These are phyloP conservation scores for Coffea eugenioides DNA, from an alignment of 257 asterid species.

Conservation along the genomic window DNA sequence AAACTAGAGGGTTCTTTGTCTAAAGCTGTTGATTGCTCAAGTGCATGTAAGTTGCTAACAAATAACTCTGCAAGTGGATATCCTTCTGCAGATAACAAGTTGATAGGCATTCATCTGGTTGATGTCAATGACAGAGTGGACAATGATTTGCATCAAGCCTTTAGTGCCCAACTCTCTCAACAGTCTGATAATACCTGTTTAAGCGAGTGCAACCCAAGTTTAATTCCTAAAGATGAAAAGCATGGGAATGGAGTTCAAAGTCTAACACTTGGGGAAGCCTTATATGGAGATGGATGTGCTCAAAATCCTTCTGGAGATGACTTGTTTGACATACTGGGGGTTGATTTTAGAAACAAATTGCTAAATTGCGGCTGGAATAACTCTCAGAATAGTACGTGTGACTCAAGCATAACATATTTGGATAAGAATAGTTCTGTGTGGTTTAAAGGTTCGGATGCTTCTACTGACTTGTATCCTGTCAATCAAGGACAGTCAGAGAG, in stretches of 20 bases:
- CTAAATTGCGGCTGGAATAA: constrained; percentile 49
- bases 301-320: constrained; percentile 61
- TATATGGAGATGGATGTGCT: constrained; percentile 32
- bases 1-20: constrained; percentile 32
- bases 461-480: constrained; percentile 34
- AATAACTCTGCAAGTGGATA: constrained; percentile 24
- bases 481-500: constrained; percentile 50
- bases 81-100: constrained; percentile 25
- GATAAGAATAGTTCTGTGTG: constrained; percentile 27
- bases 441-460: constrained; percentile 32
- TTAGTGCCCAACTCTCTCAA: constrained; percentile 24
- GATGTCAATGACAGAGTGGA: constrained; percentile 25
- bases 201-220: constrained; percentile 32
- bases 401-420: constrained; percentile 27
- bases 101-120: constrained; percentile 21
- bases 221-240: constrained; percentile 31
- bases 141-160: constrained; percentile 34
- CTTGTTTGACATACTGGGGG: constrained; percentile 80
- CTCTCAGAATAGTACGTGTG: constrained; percentile 28
- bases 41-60: constrained; percentile 27
- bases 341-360: constrained; percentile 64
- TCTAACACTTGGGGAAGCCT: constrained; percentile 17
- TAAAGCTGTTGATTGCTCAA: constrained; percentile 22
- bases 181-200: constrained; percentile 19
- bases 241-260: constrained; percentile 28